These are phyloP conservation scores for Cokeromyces recurvatus DNA, from an alignment of 371 early-diverging fungal species.

Conservation along the genomic window DNA sequence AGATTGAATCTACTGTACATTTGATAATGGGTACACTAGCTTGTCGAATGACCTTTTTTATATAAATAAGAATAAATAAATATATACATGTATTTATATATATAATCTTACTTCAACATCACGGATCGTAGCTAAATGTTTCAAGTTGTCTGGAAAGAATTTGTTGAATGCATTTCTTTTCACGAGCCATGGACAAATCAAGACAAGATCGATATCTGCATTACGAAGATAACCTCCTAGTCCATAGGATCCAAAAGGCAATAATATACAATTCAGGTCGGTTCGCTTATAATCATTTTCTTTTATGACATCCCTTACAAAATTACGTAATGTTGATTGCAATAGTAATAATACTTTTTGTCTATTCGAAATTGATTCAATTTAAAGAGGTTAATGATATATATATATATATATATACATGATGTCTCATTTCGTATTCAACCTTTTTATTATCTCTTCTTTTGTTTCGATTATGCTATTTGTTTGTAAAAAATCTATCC, in stretches of 20 bases:
- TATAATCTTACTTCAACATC: slow-evolving; percentile 26
- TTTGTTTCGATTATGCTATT: slow-evolving; percentile 1
- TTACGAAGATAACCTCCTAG: slow-evolving; percentile 25
- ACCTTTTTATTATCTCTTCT: slow-evolving; percentile 12
- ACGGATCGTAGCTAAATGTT: slow-evolving; percentile 10
- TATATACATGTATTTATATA: background rate
- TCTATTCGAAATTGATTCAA: too few relatives aligned
- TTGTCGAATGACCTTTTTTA: slow-evolving; percentile 26
- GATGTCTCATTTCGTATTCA: background rate
- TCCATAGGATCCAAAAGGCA: slow-evolving; percentile 38
- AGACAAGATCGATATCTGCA: slow-evolving; percentile 35
- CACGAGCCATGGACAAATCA: slow-evolving; percentile 21
- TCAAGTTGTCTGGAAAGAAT: slow-evolving; percentile 15
- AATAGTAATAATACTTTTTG: slow-evolving; percentile 3
- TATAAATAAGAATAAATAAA: background rate
- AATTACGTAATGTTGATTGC: background rate
- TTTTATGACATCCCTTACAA: background rate
- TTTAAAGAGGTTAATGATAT: too few relatives aligned
- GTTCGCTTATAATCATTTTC: slow-evolving; percentile 5
- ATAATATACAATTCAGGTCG: slow-evolving; percentile 12
- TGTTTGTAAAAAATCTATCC: slow-evolving; percentile 2
- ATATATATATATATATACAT: background rate
- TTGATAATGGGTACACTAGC: slow-evolving; percentile 39
- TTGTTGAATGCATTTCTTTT: slow-evolving; percentile 20
- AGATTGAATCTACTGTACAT: slow-evolving; percentile 27